Evolutionary conservation across 345 rosid genomes (phyloP).

Genomic region (Gossypium sturtianum): DNA sequence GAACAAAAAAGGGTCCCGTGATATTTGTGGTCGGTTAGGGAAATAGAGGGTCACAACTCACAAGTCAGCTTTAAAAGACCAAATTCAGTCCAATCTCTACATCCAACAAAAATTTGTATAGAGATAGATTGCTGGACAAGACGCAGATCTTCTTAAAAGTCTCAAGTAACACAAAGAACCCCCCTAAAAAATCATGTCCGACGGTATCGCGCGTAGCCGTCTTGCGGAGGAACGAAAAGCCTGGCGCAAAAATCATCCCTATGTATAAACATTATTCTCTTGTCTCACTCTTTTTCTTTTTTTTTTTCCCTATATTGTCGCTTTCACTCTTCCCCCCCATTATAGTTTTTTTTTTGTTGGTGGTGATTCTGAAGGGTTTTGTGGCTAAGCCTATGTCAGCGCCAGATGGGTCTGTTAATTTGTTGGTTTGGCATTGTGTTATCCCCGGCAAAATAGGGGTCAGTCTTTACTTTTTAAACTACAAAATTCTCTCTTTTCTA

Average conservation of each 20-base stretch:
- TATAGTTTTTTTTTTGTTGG: not conserved
- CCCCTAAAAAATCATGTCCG: constrained; percentile 24
- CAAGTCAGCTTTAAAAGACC: not conserved
- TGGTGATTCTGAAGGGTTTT: constrained; percentile 35
- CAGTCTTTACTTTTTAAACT: constrained; percentile 11
- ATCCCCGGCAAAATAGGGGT: constrained; percentile 52
- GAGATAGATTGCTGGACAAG: not conserved
- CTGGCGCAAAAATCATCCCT: constrained; percentile 57
- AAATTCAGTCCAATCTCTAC: not conserved
- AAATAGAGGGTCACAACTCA: not conserved
- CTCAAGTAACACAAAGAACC: not conserved
- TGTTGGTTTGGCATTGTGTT: constrained; percentile 50
- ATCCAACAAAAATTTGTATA: not conserved
- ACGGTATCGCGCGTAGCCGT: constrained; percentile 48
- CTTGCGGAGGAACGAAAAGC: constrained; percentile 48
- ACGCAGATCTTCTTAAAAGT: not conserved
- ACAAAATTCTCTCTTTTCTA: not conserved
- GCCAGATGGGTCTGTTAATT: constrained; percentile 41
- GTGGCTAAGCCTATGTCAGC: constrained; percentile 43
- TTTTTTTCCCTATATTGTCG: not conserved
- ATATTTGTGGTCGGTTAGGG: not conserved
- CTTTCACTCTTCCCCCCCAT: too few species aligned
- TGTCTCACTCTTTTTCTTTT: too few species aligned
- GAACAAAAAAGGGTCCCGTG: not conserved
- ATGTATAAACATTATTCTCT: not conserved